Percentiles rank a stretch among this genome's conserved stretches.
phyloP scores from a whole-genome alignment of 768 basidiomycete species.

The Kwoniella sp. region DNA sequence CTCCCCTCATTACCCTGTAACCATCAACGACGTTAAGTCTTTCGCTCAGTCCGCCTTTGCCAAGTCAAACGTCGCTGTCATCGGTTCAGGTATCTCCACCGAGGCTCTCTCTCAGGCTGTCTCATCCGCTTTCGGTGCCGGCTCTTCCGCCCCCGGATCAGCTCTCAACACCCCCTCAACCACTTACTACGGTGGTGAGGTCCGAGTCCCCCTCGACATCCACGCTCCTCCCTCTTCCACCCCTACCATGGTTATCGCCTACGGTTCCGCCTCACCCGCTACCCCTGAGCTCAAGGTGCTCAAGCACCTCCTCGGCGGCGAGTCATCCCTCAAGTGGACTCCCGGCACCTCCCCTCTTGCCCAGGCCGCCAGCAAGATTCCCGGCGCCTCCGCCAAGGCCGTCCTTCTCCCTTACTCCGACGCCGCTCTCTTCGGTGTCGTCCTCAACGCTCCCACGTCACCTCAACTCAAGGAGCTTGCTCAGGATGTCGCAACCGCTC shows the following conservation, averaged over 20 bases:
- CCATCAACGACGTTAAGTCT: conserved; percentile 64
- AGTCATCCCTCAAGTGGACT: conserved; percentile 84
- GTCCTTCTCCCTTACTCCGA: conserved; percentile 90
- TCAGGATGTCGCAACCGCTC: conserved; percentile 65
- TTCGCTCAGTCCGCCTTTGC: conserved; percentile 75
- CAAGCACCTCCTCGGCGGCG: conserved; percentile 75
- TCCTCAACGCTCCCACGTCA: conserved; percentile 70
- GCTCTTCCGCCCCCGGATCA: conserved; percentile 56
- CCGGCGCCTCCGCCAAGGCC: conserved; percentile 65
- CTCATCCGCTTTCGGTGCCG: conserved; percentile 66
- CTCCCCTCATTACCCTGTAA: conserved; percentile 64
- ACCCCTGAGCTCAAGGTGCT: conserved; percentile 74
- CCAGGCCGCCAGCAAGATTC: conserved; percentile 61
- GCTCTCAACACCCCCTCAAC: conserved; percentile 57
- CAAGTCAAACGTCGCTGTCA: conserved; percentile 77
- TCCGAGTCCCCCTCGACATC: conserved; percentile 64
- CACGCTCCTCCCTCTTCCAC: conserved; percentile 62
- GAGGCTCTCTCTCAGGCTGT: conserved; percentile 70
- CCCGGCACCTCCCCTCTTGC: conserved; percentile 71
- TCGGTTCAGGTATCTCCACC: conserved; percentile 84
- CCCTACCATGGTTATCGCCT: conserved; percentile 80
- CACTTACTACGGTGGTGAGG: conserved; percentile 82
- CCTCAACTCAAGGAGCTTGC: conserved; percentile 62
- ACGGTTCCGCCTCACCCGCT: conserved; percentile 69
- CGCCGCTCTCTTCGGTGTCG: conserved; percentile 80